phyloP scores from a whole-genome alignment of 495 filamentous ascomycete genomes.

The Extremus antarcticus region DNA sequence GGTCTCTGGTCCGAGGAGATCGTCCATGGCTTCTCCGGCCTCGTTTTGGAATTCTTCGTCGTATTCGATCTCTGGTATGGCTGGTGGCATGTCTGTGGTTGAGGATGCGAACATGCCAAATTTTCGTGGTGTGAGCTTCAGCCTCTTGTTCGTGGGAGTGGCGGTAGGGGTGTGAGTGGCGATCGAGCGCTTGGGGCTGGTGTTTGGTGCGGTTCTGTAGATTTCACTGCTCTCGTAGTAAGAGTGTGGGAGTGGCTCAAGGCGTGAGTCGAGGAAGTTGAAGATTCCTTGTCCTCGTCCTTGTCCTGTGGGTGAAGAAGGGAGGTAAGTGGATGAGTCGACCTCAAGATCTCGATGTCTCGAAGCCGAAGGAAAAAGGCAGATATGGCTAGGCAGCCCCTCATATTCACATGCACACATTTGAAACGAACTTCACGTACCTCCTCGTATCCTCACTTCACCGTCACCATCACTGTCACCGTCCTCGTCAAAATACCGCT shows the following conservation, averaged over 20 bases:
- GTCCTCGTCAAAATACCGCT: neutral
- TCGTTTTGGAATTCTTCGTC: neutral
- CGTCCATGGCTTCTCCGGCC: neutral
- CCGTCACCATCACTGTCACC: neutral
- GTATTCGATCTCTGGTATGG: too few species aligned
- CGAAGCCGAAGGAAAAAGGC: too few species aligned
- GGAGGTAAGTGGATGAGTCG: neutral
- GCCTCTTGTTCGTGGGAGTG: neutral
- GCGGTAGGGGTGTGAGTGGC: neutral
- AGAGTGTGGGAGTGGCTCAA: neutral
- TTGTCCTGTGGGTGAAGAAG: too few species aligned
- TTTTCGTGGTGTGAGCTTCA: neutral
- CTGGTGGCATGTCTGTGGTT: neutral
- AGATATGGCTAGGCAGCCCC: too few species aligned
- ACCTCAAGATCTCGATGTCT: too few species aligned
- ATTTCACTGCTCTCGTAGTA: neutral
- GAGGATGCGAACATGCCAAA: neutral
- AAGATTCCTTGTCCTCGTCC: neutral
- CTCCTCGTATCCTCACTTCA: neutral
- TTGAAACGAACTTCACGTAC: neutral
- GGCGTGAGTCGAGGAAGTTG: neutral
- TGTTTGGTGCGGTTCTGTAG: neutral
- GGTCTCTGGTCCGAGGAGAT: neutral
- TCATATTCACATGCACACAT: neutral
- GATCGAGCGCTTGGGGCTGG: neutral